Evolutionary conservation across 768 basidiomycete genomes (phyloP), one percentile per base, ranked within the genome.

Genomic region (Mycena rosella): DNA sequence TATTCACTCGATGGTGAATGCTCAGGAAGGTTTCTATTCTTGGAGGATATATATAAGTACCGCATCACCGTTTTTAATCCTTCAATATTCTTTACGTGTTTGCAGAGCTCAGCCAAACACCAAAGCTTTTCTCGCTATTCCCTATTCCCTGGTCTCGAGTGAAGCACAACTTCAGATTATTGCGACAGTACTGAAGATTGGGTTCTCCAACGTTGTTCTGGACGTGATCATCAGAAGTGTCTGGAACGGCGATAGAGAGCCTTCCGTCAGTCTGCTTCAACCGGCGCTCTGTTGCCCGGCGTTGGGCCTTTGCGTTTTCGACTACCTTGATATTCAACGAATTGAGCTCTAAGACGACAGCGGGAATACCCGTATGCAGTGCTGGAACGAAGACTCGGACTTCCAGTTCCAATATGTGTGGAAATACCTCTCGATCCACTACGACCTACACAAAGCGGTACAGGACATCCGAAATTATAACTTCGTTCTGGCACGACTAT

Each of bases 201-300:
- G 53, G 10, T 63, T 63, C 42, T 45, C 32, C 32, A 53, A 55
- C 27, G 44, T 55, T 22, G 51, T 54, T 5, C 22, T 62, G 42
- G 36, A 53, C n/a, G 15, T 32, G n/a, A 20, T 63, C 14, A 48
- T 44, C 18, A 44, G 22, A 0, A 14, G 22, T 9, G 29, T 55
- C 2, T 27, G 27, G 26, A 27, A 47, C 13, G 49, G 38, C 5
- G 27, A 51, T 32, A 14, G 38, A 15, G 52, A 54, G 29, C 48
- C 40, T 29, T 38, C 40, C 13, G 5, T 65, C 13, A 48, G 17
- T n/a, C 20, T 30, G 11, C 55, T 55, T 26, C 6, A n/a, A n/a
- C 45, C 10, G 5, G 14, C n/a, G 24, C 44, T n/a, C 24, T 63
- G 14, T 30, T 63, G 20, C 20, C 24, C 8, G 62, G 45, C 3